These are phyloP conservation scores for Botryotinia globosa DNA, from an alignment of 2,329 filamentous ascomycete genomes.

Conservation along the genomic window DNA sequence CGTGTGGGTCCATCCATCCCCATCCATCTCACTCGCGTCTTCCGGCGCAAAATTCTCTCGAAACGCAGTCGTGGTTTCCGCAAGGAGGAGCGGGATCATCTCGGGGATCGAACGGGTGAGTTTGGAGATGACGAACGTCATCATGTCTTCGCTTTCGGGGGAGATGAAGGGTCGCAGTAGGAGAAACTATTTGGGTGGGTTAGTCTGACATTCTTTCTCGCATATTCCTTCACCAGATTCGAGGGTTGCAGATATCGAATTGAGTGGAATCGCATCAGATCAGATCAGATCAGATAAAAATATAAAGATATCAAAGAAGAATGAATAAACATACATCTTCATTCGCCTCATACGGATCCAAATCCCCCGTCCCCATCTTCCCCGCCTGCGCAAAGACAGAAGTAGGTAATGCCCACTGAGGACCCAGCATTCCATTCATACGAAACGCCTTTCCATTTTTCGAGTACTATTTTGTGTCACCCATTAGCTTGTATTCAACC, in stretches of 20 bases:
- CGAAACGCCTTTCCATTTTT: constrained; percentile 19
- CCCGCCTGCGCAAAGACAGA: constrained; percentile 11
- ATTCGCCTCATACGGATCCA: constrained; percentile 17
- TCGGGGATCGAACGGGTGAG: background rate
- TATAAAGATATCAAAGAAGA: background rate
- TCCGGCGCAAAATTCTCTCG: constrained; percentile 3
- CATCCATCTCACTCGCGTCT: background rate
- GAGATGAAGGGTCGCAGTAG: background rate
- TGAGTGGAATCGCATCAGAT: background rate
- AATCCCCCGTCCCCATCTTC: background rate
- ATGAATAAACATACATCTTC: constrained; percentile 9
- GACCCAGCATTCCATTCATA: background rate
- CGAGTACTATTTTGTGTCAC: background rate
- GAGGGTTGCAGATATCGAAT: background rate
- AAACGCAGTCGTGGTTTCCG: background rate
- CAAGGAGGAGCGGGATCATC: constrained; percentile 1
- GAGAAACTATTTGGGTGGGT: background rate
- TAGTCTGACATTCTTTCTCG: background rate
- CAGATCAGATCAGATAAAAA: background rate
- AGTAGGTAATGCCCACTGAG: constrained; percentile 9
- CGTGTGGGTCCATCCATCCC: background rate
- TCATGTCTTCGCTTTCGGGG: constrained; percentile 9
- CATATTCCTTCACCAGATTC: too few species aligned
- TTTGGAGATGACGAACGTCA: background rate
- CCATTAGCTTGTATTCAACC: background rate